Evolutionary conservation across 257 asterid species (phyloP).

Genomic region (Solanum ahanhuiri): DNA sequence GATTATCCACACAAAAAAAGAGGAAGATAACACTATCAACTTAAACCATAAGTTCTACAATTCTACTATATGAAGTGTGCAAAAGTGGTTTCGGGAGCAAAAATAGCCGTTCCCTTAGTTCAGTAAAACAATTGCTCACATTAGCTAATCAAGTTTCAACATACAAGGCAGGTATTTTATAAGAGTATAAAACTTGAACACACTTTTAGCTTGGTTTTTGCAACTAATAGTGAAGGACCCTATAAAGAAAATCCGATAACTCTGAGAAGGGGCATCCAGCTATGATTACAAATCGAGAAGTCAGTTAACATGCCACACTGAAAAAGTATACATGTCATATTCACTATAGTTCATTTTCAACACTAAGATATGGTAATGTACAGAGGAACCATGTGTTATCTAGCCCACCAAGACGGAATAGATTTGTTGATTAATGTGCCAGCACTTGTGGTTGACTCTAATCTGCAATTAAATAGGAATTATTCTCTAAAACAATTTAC

Average conservation of each 20-base stretch:
- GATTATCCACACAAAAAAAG: background rate
- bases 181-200: background rate
- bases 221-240: background rate
- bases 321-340: background rate
- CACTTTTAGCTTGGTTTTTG: background rate
- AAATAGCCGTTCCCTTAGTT: background rate
- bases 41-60: background rate
- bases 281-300: background rate
- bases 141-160: background rate
- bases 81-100: background rate
- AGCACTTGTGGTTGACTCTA: conserved; percentile 10
- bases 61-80: background rate
- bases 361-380: background rate
- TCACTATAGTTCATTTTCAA: background rate
- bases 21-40: background rate
- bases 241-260: background rate
- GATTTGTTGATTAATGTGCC: conserved; percentile 8
- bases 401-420: conserved; percentile 17
- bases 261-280: background rate
- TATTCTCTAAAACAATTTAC: background rate
- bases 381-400: background rate
- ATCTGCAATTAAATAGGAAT: conserved; percentile 3
- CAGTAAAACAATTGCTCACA: background rate
- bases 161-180: background rate
- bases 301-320: background rate